These are phyloP conservation scores for Secale cereale DNA, from an alignment of 176 grass and related monocot species.

Conservation along the genomic window DNA sequence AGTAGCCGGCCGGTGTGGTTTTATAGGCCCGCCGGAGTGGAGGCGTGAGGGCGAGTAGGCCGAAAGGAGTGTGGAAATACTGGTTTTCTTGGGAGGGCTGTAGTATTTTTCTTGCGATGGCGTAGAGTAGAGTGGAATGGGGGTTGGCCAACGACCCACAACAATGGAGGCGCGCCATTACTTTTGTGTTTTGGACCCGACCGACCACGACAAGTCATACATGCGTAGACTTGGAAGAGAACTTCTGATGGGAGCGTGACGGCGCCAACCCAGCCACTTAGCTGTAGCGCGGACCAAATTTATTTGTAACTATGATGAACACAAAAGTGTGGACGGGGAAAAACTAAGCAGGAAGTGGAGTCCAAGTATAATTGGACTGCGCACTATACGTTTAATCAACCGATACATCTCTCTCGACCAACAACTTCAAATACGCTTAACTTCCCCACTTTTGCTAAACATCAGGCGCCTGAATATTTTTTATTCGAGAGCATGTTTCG, in stretches of 20 bases:
- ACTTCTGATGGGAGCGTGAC: not conserved
- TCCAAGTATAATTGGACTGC: not conserved
- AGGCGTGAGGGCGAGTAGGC: slow-evolving; percentile 31
- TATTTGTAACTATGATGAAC: not conserved
- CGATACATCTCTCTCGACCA: not conserved
- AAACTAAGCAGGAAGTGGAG: not conserved
- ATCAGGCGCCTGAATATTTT: too few species aligned
- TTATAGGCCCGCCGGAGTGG: slow-evolving; percentile 32
- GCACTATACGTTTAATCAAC: not conserved
- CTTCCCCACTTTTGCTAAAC: too few species aligned
- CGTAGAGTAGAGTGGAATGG: not conserved
- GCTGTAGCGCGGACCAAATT: not conserved
- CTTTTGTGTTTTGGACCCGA: not conserved
- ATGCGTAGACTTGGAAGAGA: not conserved
- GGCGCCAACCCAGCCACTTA: not conserved
- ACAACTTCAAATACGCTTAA: not conserved
- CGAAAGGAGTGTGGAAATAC: not conserved
- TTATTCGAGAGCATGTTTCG: fast-evolving
- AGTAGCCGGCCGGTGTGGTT: not conserved
- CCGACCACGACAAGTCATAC: not conserved
- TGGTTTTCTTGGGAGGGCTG: not conserved
- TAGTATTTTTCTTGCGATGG: not conserved
- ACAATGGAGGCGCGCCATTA: slow-evolving; percentile 40
- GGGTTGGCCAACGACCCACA: slow-evolving; percentile 47
- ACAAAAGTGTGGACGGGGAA: not conserved